A percentile compares a stretch with the other conserved stretches of the same genome.
phyloP scores from a whole-genome alignment of 768 basidiomycete species.

The Terana coerulea region DNA sequence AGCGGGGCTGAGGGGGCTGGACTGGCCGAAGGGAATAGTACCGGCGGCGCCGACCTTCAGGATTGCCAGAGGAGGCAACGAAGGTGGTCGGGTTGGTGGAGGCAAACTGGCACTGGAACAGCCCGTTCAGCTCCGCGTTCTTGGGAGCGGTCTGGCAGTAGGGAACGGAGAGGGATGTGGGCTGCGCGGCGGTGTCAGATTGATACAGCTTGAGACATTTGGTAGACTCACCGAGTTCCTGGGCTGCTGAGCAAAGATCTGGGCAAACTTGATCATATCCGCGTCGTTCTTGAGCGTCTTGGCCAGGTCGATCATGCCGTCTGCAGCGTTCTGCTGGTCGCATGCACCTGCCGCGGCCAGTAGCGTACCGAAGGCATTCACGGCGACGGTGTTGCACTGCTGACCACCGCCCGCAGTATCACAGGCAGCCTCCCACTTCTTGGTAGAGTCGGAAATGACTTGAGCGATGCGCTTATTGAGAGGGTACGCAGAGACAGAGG shows the following conservation, averaged over 20 bases:
- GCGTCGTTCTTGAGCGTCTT: slow-evolving; percentile 42
- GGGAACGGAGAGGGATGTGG: slow-evolving; percentile 31
- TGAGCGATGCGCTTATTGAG: slow-evolving; percentile 47
- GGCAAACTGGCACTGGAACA: slow-evolving; percentile 58
- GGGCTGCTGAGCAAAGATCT: slow-evolving; percentile 55
- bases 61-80: slow-evolving; percentile 42
- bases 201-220: no score
- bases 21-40: slow-evolving; percentile 51
- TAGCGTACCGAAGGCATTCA: slow-evolving; percentile 53
- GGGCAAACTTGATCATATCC: slow-evolving; percentile 46
- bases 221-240: slow-evolving; percentile 8
- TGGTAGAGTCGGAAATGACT: slow-evolving; percentile 42
- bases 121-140: slow-evolving; percentile 49
- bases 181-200: slow-evolving; percentile 5
- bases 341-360: slow-evolving; percentile 44
- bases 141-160: slow-evolving; percentile 53
- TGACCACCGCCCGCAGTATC: slow-evolving; percentile 51
- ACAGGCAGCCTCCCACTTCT: slow-evolving; percentile 49
- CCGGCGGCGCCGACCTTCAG: slow-evolving; percentile 39
- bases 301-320: slow-evolving; percentile 47
- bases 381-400: slow-evolving; percentile 55
- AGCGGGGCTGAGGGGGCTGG: slow-evolving; percentile 36
- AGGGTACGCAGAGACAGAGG: slow-evolving; percentile 27
- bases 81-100: slow-evolving; percentile 42
- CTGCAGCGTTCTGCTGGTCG: slow-evolving; percentile 46